Evolutionary conservation across 2,329 filamentous ascomycete genomes (phyloP).

Genomic region (Fusarium torreyae): DNA sequence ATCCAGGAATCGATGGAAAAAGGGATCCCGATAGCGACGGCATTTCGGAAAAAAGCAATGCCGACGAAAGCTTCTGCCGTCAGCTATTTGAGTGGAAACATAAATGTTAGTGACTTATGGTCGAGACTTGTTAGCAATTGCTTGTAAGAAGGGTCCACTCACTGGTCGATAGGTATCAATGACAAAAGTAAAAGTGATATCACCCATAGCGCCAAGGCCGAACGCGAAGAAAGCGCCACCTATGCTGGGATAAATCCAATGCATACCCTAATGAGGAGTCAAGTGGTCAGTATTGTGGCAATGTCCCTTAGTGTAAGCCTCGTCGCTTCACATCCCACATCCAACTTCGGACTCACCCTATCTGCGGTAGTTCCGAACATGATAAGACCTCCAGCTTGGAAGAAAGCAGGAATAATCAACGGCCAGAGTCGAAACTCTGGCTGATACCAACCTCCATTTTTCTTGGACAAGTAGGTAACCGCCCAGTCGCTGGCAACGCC

Average conservation of each 20-base stretch:
- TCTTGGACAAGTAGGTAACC: neutral
- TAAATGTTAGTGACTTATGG: neutral
- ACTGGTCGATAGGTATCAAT: constrained; percentile 51
- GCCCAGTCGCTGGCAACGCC: neutral
- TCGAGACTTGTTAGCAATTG: neutral
- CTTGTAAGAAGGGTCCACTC: neutral
- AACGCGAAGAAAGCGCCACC: constrained; percentile 54
- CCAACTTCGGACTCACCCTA: neutral
- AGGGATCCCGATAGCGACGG: neutral
- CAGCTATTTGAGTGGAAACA: neutral
- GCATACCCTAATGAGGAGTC: constrained; percentile 52
- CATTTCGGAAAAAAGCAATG: neutral
- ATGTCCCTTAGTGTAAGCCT: neutral
- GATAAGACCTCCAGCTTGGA: neutral
- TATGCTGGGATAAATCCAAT: constrained; percentile 56
- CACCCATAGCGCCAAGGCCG: constrained; percentile 54
- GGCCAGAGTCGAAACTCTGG: neutral
- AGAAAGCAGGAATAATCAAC: neutral
- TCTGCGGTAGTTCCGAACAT: neutral
- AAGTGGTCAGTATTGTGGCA: neutral
- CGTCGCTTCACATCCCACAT: constrained; percentile 32
- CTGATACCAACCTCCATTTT: neutral
- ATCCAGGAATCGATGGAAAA: neutral
- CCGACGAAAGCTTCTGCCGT: neutral
- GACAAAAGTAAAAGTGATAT: constrained; percentile 51